Percentiles rank a stretch among this genome's conserved stretches.
Evolutionary conservation across 2,329 filamentous ascomycete species (phyloP).

Genomic region (Colletotrichum horii): DNA sequence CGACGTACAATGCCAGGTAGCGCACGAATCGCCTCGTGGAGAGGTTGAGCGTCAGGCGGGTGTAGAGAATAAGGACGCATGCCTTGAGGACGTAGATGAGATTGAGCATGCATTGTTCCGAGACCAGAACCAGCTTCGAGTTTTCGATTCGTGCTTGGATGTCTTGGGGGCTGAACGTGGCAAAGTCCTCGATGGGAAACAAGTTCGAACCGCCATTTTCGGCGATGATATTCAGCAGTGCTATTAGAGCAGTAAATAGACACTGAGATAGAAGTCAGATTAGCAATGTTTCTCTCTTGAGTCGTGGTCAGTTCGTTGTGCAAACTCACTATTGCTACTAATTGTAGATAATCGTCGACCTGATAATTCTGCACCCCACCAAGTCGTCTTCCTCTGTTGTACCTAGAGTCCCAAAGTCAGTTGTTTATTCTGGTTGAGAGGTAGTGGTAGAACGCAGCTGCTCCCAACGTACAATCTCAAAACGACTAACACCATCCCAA

Average conservation of each 20-base stretch:
- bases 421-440: neutral
- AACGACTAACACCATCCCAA: neutral
- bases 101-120: constrained; percentile 44
- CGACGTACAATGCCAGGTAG: constrained; percentile 42
- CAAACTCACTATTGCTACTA: constrained; percentile 8
- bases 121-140: constrained; percentile 47
- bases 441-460: fast-evolving
- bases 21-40: constrained; percentile 36
- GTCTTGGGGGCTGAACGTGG: constrained; percentile 29
- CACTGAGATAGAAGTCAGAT: neutral
- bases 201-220: constrained; percentile 34
- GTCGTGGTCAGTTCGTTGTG: neutral
- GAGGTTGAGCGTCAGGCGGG: constrained; percentile 44
- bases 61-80: constrained; percentile 50
- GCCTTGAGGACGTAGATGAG: constrained; percentile 38
- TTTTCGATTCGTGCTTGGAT: constrained; percentile 46
- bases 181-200: constrained; percentile 38
- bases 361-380: neutral
- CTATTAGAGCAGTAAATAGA: constrained; percentile 1
- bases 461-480: constrained; percentile 4
- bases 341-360: constrained; percentile 11
- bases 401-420: neutral
- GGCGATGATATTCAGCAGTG: neutral
- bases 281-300: neutral
- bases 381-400: neutral